Conservation (phyloP, 768 basidiomycete genomes). For the Sarcomyxa edulis region DNA sequence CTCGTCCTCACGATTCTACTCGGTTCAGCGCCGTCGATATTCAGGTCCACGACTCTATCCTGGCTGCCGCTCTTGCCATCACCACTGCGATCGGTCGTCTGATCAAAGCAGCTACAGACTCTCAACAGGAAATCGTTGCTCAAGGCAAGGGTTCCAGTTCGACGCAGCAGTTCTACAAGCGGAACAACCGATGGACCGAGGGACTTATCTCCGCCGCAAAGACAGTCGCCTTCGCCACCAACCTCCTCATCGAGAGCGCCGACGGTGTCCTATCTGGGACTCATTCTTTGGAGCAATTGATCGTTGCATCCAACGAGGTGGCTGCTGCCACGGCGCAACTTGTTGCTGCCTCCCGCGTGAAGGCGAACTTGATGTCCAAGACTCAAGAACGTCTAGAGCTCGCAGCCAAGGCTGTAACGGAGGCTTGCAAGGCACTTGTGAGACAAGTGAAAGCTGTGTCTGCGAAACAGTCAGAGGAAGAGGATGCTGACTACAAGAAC, state of each 20-base stretch:
- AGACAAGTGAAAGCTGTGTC: constrained; percentile 94
- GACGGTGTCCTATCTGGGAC: constrained; percentile 97
- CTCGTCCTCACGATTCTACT: constrained; percentile 81
- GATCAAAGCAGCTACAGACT: constrained; percentile 95
- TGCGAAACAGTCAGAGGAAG: constrained; percentile 72
- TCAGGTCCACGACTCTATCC: constrained; percentile 97
- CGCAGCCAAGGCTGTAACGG: constrained; percentile 96
- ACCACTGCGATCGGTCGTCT: constrained; percentile 92
- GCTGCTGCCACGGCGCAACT: constrained; percentile 96
- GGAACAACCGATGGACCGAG: constrained; percentile 99
- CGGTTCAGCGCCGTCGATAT: constrained; percentile 89
- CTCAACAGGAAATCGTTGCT: constrained; percentile 96
- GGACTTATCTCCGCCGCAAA: constrained; percentile 98
- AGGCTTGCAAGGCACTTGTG: constrained; percentile 95
- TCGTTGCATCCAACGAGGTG: constrained; percentile 99
- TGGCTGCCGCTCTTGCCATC: constrained; percentile 90
- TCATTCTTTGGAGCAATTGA: constrained; percentile 96
- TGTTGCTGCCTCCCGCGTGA: constrained; percentile 96
- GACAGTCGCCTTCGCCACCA: constrained; percentile 95
- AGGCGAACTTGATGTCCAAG: constrained; percentile 97
- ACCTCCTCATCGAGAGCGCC: constrained; percentile 91
- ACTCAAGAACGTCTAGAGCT: constrained; percentile 95
- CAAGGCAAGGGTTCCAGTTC: constrained; percentile 92
- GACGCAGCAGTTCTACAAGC: constrained; percentile 97
- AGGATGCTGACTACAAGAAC: constrained; percentile 83